A percentile compares a stretch with the other conserved stretches of the same genome.
phyloP scores from a whole-genome alignment of 2,329 filamentous ascomycete species.

The Alternaria rosae region DNA sequence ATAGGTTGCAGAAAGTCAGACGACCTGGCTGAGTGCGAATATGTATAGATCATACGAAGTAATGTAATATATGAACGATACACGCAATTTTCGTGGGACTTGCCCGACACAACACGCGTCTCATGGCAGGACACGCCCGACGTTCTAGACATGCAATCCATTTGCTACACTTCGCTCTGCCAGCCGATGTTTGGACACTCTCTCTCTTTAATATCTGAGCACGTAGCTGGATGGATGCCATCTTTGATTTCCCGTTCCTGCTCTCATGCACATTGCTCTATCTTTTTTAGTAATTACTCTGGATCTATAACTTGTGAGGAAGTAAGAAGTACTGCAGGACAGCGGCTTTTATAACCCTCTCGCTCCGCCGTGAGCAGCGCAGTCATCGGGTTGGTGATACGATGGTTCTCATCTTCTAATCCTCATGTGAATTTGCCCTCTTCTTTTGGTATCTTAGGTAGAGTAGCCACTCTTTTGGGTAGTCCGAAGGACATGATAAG shows the following conservation, averaged over 20 bases:
- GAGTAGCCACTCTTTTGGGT: not conserved
- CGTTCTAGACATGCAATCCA: not conserved
- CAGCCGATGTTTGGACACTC: not conserved
- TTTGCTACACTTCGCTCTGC: not conserved
- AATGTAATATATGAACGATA: not conserved
- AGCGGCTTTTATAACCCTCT: not conserved
- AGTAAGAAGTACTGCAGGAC: no score
- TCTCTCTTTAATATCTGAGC: not conserved
- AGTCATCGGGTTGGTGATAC: no score
- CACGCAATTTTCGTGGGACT: no score
- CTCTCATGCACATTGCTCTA: no score
- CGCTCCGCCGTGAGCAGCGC: not conserved
- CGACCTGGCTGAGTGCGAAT: not conserved
- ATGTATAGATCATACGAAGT: not conserved
- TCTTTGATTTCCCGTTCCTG: not conserved
- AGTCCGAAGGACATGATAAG: not conserved
- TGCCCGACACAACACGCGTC: no score
- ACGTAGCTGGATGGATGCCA: not conserved
- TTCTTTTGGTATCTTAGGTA: not conserved
- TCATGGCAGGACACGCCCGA: not conserved
- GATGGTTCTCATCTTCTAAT: not conserved
- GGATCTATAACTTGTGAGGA: no score
- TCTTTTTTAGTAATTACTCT: no score
- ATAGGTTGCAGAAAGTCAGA: not conserved
- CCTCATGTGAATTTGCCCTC: not conserved